Evolutionary conservation across 2,329 filamentous ascomycete genomes (phyloP).

Genomic region (Aureobasidium musti): DNA sequence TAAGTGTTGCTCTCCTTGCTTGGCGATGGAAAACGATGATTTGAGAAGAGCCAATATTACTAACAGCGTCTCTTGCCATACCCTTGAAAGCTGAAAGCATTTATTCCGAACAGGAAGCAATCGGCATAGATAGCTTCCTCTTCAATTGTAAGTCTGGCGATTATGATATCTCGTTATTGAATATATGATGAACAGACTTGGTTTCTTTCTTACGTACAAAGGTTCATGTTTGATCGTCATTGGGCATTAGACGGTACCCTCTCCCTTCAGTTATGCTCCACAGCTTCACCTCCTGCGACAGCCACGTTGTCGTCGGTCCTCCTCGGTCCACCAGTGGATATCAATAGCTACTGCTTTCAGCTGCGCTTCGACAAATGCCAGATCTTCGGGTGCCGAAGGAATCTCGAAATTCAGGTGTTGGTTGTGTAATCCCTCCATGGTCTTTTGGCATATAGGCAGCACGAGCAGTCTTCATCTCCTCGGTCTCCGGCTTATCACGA

Average conservation of each 20-base stretch:
- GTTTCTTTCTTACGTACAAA: slow-evolving; percentile 13
- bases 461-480: background rate
- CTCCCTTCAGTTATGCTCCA: background rate
- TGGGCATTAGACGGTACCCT: background rate
- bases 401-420: background rate
- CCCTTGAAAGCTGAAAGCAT: background rate
- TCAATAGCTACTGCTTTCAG: background rate
- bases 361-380: background rate
- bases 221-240: background rate
- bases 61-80: slow-evolving; percentile 13
- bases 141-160: slow-evolving; percentile 27
- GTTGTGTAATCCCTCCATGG: background rate
- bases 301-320: background rate
- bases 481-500: background rate
- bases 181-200: slow-evolving; percentile 23
- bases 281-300: background rate
- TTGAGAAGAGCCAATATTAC: slow-evolving; percentile 8
- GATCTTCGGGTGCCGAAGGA: background rate
- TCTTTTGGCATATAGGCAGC: background rate
- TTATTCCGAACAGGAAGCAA: slow-evolving; percentile 9
- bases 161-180: background rate
- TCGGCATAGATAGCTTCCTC: slow-evolving; percentile 26
- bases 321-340: background rate
- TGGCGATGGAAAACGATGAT: slow-evolving; percentile 13
- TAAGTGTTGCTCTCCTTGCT: slow-evolving; percentile 28